Evolutionary conservation across 495 filamentous ascomycete species (phyloP), one percentile per base, ranked within the genome.

Genomic region (Penicillium mononematosum): DNA sequence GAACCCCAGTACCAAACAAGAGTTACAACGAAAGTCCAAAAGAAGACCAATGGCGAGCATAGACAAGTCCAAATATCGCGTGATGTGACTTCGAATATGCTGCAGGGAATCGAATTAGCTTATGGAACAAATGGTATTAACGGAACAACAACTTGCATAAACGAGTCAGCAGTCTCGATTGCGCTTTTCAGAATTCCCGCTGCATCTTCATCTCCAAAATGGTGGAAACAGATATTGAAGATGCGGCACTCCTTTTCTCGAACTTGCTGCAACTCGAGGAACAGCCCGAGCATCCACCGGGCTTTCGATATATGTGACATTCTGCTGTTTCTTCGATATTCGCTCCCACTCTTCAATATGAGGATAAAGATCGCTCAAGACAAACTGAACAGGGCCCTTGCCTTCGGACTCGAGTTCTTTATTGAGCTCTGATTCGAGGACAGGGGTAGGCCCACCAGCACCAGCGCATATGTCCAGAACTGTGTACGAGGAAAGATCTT

Each of bases 391-490:
- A 1, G 73, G 63, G 36, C 45, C 58, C 39, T 58, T 59, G 5
- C 44, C 55, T 22, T 62, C 63, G 39, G 31, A 44, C 24, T 72
- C 47, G n/a, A 78, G 66, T 42, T 74, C 57, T 24, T 54, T 50
- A 71, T 86, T 86, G 9, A 87, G 61, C 47, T 77, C 70, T 10
- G 65, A 73, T 69, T 89, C 85, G 53, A 89, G 83, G n/a, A 68
- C 69, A 0, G 83, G 82, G 4, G 84, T 88, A 0, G 86, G 86
- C 0, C 87, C 88, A 42, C 88, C 88, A 25, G 78, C 85, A 53
- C 88, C 88, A 17, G 88, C 84, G 68, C 87, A 89, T 69, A 90
- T 86, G 69, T 92, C 88, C 50, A 90, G 81, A 55, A 88, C 82
- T 17, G 78, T 80, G 63, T 83, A 80, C 7, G 62, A 74, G 29